Base-by-base conservation (phyloP, 768 basidiomycete genomes). In the Trametes maxima region DNA sequence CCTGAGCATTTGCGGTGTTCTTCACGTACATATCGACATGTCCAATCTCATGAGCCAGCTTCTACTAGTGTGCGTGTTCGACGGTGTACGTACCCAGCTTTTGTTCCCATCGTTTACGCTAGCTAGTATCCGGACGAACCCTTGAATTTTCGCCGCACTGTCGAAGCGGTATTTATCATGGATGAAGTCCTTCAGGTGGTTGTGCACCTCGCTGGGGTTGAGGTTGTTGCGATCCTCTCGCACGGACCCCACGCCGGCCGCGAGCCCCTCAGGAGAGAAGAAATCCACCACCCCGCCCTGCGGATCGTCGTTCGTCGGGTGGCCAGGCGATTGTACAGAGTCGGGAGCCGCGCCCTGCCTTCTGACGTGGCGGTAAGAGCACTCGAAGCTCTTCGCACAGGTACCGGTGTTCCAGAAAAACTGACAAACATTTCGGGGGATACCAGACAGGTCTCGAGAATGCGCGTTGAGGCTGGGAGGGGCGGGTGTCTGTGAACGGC, bases 1-100 rank as follows among this genome's bases (percentile, higher is more conserved):
- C 82, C 72, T 84, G 84, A 5, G 80, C 81, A 59, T 84, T 82
- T n/a, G 51, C 65, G 28, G 75, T 70, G 16, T 78, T 77, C 80
- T 83, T 54, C 24, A 5, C 40, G 39, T 36, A 45, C 37, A 33
- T 33, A 33, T 8, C 28, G 8, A 33, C 12, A 51, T 10, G 6
- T 1, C 5, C 1, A 28, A 16, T 3, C 2, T 19, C 5, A 33
- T 10, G 25, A 42, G 13, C 1, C 2, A 24, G 10, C 12, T 47
- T 10, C 2, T 19, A 3, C 1, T 2, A 3, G 22, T 2, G 3
- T 10, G 24, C 10, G 33, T 19, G 14, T 19, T 33, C 28, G 28
- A 33, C 28, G 28, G 44, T 3, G 19, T 11, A 55, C 69, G 12
- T 54, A 68, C 68, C 67, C 68, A 70, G 21, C 39, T 49, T 45